Base-by-base conservation (phyloP, 23 red algal genomes). In the Agarophyton chilense region DNA sequence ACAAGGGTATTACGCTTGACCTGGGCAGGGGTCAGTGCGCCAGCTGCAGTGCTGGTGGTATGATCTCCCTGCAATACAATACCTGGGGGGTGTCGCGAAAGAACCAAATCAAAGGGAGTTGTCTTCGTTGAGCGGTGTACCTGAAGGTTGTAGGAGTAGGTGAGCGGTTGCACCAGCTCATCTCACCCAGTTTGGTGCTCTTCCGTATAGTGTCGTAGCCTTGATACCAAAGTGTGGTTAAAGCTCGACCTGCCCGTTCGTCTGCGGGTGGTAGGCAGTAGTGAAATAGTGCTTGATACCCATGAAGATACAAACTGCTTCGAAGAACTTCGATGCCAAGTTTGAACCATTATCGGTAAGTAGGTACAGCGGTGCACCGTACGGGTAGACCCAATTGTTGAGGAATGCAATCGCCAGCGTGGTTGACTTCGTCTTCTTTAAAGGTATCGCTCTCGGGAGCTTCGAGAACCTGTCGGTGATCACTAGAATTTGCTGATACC, bases 231-330 rank as follows among this genome's bases (percentile, higher is more conserved):
- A 9, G 44, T 47, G 7, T 47, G 6, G 44, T 47, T 47, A 47
- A 47, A 47, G 7, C 44, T 47, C 12, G 12, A 6, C 44, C 12
- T 47, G 44, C 7, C 12, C 44, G 44, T 47, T 81, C n/a, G 77
- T 81, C 33, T 81, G 77, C 8, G 77, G 77, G 35, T 81, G 52
- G 38, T 81, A 60, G 22, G 77, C 77, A 41, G 77, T 57, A 7
- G 51, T 58, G 33, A 35, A 81, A 4, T 19, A 54, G 34, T 81
- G 51, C 29, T 42, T 29, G 9, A 56, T 81, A 31, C 44, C 77
- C 16, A 81, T 3, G 4, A 81, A 10, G 16, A 12, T 32, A 34
- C 50, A 57, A 49, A 81, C 52, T 21, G 35, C 56, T 33, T 60
- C 25, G 51, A 24, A 81, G 44, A 47, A 12, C 44, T 47, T 47